These are phyloP conservation scores for Coelastrella sp. DNA, from an alignment of 139 green algal species.

Conservation along the genomic window DNA sequence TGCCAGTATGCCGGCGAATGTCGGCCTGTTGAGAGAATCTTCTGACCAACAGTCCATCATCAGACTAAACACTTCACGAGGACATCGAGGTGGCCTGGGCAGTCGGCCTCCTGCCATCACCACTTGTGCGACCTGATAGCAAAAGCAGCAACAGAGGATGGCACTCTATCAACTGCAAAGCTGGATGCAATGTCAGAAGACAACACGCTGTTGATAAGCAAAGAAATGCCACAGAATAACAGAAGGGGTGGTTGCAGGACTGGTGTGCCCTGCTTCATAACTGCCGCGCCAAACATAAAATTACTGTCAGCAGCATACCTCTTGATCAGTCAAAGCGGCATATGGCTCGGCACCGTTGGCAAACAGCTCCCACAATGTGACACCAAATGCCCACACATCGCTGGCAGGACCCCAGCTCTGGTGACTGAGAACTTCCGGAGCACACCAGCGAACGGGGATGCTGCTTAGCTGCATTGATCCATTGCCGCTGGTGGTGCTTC, in stretches of 20 bases:
- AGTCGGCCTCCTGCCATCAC: conserved; percentile 52
- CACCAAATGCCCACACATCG: conserved; percentile 71
- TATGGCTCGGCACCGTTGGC: conserved; percentile 68
- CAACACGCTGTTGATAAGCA: background rate
- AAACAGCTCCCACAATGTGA: conserved; percentile 75
- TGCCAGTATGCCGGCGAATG: conserved; percentile 43
- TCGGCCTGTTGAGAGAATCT: conserved; percentile 53
- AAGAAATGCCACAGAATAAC: too few species aligned
- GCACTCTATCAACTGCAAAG: too few species aligned
- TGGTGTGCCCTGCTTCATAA: too few species aligned
- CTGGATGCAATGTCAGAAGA: too few species aligned
- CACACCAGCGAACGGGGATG: conserved; percentile 67
- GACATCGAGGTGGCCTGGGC: conserved; percentile 55
- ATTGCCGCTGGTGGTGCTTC: background rate
- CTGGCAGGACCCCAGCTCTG: conserved; percentile 46
- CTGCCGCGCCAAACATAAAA: background rate
- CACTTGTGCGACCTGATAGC: conserved; percentile 49
- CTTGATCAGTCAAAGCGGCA: conserved; percentile 31
- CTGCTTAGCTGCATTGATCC: background rate
- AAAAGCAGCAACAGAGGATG: background rate
- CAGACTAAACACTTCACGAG: conserved; percentile 59
- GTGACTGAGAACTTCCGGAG: conserved; percentile 62
- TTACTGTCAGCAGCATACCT: conserved; percentile 42
- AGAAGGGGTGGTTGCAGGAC: too few species aligned
- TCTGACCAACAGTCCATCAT: conserved; percentile 66